Percentiles rank a stretch among this genome's conserved stretches.
Evolutionary conservation across 306 rosid genomes (phyloP).

Genomic region (Gleditsia sinensis): DNA sequence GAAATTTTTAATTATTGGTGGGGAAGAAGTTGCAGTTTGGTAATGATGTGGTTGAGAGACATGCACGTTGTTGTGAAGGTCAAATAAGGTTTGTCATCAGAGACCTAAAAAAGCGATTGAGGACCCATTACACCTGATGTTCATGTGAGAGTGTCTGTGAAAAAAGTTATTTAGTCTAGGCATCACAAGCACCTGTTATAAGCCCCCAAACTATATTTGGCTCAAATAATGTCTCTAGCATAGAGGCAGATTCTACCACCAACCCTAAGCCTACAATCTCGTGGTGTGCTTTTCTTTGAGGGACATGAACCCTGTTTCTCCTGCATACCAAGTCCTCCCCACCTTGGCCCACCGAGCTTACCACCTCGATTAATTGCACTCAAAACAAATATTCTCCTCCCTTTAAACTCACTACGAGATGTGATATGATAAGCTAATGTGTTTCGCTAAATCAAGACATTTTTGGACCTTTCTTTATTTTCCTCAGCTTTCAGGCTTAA

Average conservation of each 20-base stretch:
- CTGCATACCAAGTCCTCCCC: conserved; percentile 4
- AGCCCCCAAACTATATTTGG: background rate
- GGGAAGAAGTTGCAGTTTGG: background rate
- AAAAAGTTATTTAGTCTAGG: conserved; percentile 29
- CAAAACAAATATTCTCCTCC: background rate
- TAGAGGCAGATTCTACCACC: background rate
- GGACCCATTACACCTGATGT: conserved; percentile 31
- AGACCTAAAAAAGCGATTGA: background rate
- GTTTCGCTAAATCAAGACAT: background rate
- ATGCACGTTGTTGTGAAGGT: background rate
- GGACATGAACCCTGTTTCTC: conserved; percentile 36
- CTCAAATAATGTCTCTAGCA: background rate
- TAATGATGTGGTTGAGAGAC: background rate
- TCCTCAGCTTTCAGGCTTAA: background rate
- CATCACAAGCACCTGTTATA: background rate
- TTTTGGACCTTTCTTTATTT: background rate
- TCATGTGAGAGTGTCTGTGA: conserved; percentile 20
- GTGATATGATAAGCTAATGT: background rate
- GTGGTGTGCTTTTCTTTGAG: conserved; percentile 25
- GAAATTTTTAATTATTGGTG: too few species aligned
- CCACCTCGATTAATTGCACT: background rate
- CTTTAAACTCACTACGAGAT: background rate
- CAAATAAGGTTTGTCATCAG: background rate
- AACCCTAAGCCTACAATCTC: background rate
- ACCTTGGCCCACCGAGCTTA: background rate